Conservation (phyloP, 164 flowering plant genomes). For the Liquidambar formosana region DNA sequence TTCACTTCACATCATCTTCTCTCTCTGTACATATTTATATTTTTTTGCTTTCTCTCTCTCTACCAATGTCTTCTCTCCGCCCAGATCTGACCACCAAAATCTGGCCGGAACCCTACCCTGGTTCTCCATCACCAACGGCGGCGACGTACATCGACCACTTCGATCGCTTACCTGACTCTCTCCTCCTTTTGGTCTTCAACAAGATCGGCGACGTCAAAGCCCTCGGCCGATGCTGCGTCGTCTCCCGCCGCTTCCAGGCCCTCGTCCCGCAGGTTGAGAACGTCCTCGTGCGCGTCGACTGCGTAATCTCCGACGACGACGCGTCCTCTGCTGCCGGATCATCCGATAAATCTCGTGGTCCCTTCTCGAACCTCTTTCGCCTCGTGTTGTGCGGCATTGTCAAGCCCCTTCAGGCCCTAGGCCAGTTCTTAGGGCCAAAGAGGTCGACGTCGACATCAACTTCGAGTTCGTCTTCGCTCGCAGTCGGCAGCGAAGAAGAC, state of each 20-base stretch:
- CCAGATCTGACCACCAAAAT: constrained; percentile 43
- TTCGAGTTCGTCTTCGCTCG: constrained; percentile 13
- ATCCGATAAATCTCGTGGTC: constrained; percentile 45
- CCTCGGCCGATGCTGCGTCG: constrained; percentile 82
- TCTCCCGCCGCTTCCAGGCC: constrained; percentile 66
- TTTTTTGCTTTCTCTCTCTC: constrained; percentile 10
- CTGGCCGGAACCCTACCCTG: constrained; percentile 35
- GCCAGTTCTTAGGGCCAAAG: constrained; percentile 56
- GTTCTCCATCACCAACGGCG: neutral
- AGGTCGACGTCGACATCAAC: constrained; percentile 12
- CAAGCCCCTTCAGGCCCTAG: constrained; percentile 70
- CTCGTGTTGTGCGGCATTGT: constrained; percentile 54
- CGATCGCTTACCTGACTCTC: constrained; percentile 70
- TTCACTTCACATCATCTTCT: neutral
- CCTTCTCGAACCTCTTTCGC: constrained; percentile 43
- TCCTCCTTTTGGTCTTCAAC: constrained; percentile 74
- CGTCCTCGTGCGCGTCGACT: constrained; percentile 81
- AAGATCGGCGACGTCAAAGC: constrained; percentile 83
- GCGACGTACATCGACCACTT: constrained; percentile 47
- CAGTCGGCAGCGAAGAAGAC: constrained; percentile 32
- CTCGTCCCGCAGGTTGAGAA: constrained; percentile 79
- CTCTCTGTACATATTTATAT: neutral
- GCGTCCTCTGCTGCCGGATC: constrained; percentile 36
- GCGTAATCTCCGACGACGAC: constrained; percentile 86
- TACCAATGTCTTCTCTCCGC: constrained; percentile 14